Conservation (phyloP, 306 rosid genomes). For the Lathyrus aphaca region DNA sequence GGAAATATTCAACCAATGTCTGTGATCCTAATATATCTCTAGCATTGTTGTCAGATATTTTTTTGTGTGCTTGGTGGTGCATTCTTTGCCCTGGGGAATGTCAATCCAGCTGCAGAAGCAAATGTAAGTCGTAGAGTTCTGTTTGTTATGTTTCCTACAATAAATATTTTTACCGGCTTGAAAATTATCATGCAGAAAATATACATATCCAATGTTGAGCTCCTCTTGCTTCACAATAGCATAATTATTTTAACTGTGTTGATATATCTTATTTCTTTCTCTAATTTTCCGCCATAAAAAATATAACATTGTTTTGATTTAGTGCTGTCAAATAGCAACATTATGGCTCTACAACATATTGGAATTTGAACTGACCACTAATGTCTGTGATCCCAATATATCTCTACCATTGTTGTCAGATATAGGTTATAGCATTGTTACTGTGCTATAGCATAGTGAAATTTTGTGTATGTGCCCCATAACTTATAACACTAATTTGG, state of each 20-base stretch:
- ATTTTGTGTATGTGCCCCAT: not conserved
- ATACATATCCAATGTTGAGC: not conserved
- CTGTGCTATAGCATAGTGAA: not conserved
- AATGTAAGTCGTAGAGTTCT: constrained; percentile 69
- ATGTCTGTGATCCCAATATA: not conserved
- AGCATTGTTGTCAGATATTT: too few species aligned
- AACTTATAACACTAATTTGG: not conserved
- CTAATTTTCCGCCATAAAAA: not conserved
- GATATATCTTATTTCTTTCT: constrained; percentile 18
- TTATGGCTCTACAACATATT: not conserved
- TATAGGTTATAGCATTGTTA: not conserved
- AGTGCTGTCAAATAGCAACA: not conserved
- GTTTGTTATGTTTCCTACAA: constrained; percentile 26
- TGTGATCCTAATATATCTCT: too few species aligned
- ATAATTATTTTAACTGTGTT: not conserved
- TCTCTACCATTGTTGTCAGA: not conserved
- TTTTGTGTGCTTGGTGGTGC: constrained; percentile 93
- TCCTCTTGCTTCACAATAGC: not conserved
- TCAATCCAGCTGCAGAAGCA: constrained; percentile 98
- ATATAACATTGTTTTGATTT: not conserved
- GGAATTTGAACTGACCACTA: not conserved
- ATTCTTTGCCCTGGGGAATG: constrained; percentile 91
- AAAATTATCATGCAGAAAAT: not conserved
- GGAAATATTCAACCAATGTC: too few species aligned
- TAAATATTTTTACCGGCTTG: too few species aligned